Evolutionary conservation across 1,284 basidiomycete genomes (phyloP).

Genomic region (Kwoniella shivajii): DNA sequence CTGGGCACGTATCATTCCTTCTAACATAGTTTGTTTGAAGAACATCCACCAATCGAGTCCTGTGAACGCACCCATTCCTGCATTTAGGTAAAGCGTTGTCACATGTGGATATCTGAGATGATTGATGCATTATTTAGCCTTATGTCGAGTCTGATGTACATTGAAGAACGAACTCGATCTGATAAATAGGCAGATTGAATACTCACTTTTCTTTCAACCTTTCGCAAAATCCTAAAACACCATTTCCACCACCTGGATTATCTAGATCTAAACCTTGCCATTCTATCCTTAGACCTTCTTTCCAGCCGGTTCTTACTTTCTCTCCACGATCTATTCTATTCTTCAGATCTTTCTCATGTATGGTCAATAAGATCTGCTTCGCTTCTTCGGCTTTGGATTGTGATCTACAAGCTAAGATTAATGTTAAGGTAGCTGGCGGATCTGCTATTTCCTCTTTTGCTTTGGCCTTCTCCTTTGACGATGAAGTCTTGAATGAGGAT

Average conservation of each 20-base stretch:
- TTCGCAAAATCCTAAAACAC: slow-evolving; percentile 66
- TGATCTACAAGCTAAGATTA: slow-evolving; percentile 81
- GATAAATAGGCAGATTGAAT: not conserved
- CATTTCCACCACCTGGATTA: slow-evolving; percentile 58
- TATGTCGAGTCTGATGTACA: not conserved
- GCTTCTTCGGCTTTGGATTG: slow-evolving; percentile 67
- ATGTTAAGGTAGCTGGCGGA: slow-evolving; percentile 62
- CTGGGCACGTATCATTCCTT: slow-evolving; percentile 57
- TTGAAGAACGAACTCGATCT: not conserved
- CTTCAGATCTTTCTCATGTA: slow-evolving; percentile 59
- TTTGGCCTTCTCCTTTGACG: slow-evolving; percentile 10
- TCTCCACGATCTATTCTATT: slow-evolving; percentile 51
- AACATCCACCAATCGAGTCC: slow-evolving; percentile 62
- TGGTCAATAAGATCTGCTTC: slow-evolving; percentile 59
- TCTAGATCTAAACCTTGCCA: slow-evolving; percentile 68
- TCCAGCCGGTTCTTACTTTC: slow-evolving; percentile 60
- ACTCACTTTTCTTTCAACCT: slow-evolving; percentile 58
- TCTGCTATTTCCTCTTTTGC: slow-evolving; percentile 13
- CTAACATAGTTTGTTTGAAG: slow-evolving; percentile 60
- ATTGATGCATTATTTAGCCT: not conserved
- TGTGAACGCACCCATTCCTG: slow-evolving; percentile 70
- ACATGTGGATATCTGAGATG: slow-evolving; percentile 71
- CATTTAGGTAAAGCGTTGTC: slow-evolving; percentile 79
- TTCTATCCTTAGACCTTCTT: slow-evolving; percentile 64
- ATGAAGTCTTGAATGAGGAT: slow-evolving; percentile 18